A percentile compares a stretch with the other conserved stretches of the same genome.
These are phyloP conservation scores for Akebia trifoliata DNA, from an alignment of 164 flowering plant species.

Conservation along the genomic window DNA sequence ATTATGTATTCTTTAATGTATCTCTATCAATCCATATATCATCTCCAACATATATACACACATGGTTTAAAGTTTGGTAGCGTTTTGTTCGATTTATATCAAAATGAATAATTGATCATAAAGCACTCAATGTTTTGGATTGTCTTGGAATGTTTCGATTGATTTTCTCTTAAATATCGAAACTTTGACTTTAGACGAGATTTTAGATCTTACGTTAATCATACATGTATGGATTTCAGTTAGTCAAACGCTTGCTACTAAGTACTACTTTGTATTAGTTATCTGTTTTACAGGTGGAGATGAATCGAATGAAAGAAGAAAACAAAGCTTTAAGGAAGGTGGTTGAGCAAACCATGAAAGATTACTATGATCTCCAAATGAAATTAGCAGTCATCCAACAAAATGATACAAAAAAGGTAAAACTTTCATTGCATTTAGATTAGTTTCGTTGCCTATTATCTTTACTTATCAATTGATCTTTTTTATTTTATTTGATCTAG, in stretches of 20 bases:
- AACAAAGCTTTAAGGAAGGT: conserved; percentile 47
- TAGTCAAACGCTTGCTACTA: not conserved
- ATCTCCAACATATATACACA: not conserved
- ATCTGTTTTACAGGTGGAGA: conserved; percentile 42
- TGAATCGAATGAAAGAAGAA: conserved; percentile 66
- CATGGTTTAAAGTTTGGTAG: not conserved
- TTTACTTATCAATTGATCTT: not conserved
- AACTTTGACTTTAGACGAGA: too few species aligned
- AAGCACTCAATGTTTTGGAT: too few species aligned
- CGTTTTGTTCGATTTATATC: not conserved
- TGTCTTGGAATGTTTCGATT: too few species aligned
- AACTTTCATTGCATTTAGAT: not conserved
- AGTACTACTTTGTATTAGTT: conserved; percentile 23
- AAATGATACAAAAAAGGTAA: conserved; percentile 30
- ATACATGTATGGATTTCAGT: not conserved
- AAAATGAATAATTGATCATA: too few species aligned
- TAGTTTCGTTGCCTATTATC: not conserved
- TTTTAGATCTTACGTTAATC: too few species aligned
- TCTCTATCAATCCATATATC: too few species aligned
- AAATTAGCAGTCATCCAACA: conserved; percentile 41
- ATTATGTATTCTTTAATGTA: too few species aligned
- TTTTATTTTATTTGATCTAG: conserved; percentile 17
- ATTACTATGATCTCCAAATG: conserved; percentile 55
- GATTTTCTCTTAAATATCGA: too few species aligned
- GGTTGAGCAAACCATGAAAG: conserved; percentile 62